Evolutionary conservation across 345 rosid genomes (phyloP), one percentile per base, ranked within the genome.

Genomic region (Nephelium lappaceum): DNA sequence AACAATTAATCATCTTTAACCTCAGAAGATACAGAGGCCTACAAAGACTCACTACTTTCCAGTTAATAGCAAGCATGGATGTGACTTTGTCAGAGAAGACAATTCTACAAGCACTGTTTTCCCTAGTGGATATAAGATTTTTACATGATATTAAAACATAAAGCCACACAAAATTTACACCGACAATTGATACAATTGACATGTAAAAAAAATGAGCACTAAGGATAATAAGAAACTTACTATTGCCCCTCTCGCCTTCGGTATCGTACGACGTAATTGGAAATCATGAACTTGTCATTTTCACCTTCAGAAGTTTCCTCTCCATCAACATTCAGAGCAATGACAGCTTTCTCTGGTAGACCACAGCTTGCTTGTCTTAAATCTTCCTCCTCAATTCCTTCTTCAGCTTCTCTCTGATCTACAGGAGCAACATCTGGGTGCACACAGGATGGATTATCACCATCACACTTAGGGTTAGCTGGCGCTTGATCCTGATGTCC

Each of bases 201-300:
- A 78, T 38, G 18, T 69, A 18, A 73, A 45, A 39, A 62, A 67
- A 11, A 67, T 23, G 23, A 49, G 25, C 53, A 42, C 43, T 80
- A 25, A 4, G 55, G 51, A 70, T 8, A 61, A 14, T 5, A 31
- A 45, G 25, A 77, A 58, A 60, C 85, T 85, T 78, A 85, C 87
- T 42, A 55, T 31, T n/a, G 72, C 27, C 42, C n/a, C 42, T 31
- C 67, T n/a, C 6, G 79, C 61, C 79, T 75, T 58, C 82, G 78
- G 58, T 36, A 53, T 58, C 77, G 79, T 58, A 66, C 71, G 3
- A 23, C 5, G 68, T 85, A 64, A 57, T 60, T 73, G 41, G 82
- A 78, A 51, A 78, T 72, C 31, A 67, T 78, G 71, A 71, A 62
- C 78, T 90, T 82, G 63, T 82, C 67, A 53, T 80, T 77, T 78